A percentile compares a stretch with the other conserved stretches of the same genome.
These are phyloP conservation scores for Tolypocladium ovalisporum DNA, from an alignment of 2,329 filamentous ascomycete genomes.

Conservation along the genomic window DNA sequence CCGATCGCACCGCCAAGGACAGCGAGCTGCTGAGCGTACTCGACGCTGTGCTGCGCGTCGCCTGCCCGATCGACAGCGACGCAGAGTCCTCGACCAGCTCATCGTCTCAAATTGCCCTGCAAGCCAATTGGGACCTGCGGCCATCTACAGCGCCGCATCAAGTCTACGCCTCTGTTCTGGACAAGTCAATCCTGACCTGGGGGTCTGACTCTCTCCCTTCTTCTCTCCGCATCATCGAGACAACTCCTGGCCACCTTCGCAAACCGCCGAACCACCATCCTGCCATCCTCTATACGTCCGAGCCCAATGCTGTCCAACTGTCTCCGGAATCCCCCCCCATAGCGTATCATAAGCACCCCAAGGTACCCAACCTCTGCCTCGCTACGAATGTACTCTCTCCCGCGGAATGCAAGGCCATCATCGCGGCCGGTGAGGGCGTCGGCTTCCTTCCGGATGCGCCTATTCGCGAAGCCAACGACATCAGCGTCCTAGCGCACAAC, in stretches of 20 bases:
- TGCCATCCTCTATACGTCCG: conserved; percentile 53
- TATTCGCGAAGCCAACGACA: conserved; percentile 52
- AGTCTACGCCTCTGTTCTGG: conserved; percentile 46
- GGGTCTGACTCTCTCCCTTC: conserved; percentile 27
- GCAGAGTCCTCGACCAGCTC: conserved; percentile 16
- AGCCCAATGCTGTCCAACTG: conserved; percentile 44
- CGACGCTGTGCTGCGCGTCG: conserved; percentile 53
- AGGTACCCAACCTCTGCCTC: conserved; percentile 50
- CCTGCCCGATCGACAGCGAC: conserved; percentile 46
- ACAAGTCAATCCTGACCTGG: conserved; percentile 40
- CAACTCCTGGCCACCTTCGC: conserved; percentile 44
- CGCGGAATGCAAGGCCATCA: conserved; percentile 53
- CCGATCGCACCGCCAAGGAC: conserved; percentile 32
- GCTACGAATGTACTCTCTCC: conserved; percentile 49
- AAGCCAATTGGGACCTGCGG: conserved; percentile 51
- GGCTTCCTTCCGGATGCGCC: conserved; percentile 59
- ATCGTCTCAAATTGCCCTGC: conserved; percentile 42
- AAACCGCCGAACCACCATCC: conserved; percentile 60
- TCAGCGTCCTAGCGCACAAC: conserved; percentile 58
- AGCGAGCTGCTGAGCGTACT: conserved; percentile 48
- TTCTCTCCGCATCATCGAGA: conserved; percentile 42
- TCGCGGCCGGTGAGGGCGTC: conserved; percentile 54
- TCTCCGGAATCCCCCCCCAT: conserved; percentile 31
- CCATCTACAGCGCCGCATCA: conserved; percentile 26
- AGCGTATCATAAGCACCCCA: conserved; percentile 47